Conservation (phyloP, 768 basidiomycete species). For the Russula emetica region DNA sequence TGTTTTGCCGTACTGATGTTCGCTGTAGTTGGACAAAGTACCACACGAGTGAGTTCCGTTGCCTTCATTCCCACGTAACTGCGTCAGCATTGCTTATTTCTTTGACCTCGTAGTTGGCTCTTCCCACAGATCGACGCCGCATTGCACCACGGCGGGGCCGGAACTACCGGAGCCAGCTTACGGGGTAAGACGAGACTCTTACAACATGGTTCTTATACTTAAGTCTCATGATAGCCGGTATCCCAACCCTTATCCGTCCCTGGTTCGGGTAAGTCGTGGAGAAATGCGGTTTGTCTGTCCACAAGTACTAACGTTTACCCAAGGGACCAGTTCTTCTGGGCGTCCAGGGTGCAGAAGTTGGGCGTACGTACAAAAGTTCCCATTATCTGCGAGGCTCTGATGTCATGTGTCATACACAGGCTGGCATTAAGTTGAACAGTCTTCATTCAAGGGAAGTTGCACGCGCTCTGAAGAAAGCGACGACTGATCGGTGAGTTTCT, state of each 20-base stretch:
- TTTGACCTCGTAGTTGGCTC: slow-evolving; percentile 41
- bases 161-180: slow-evolving; percentile 64
- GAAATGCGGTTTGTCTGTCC: no score
- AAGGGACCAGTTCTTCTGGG: slow-evolving; percentile 62
- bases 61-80: neutral
- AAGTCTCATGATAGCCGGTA: slow-evolving; percentile 39
- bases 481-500: slow-evolving; percentile 44
- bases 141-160: slow-evolving; percentile 66
- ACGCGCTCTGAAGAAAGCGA: slow-evolving; percentile 53
- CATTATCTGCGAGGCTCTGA: neutral
- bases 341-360: slow-evolving; percentile 54
- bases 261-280: slow-evolving; percentile 50
- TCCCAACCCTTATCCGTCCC: slow-evolving; percentile 65
- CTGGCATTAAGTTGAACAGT: slow-evolving; percentile 49
- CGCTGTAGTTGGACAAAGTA: slow-evolving; percentile 50
- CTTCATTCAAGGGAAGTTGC: slow-evolving; percentile 47
- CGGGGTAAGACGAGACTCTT: slow-evolving; percentile 33
- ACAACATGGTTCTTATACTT: neutral
- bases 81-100: slow-evolving; percentile 4
- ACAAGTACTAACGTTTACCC: slow-evolving; percentile 8
- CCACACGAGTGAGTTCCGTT: slow-evolving; percentile 49
- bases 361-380: slow-evolving; percentile 41
- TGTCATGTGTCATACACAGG: slow-evolving; percentile 32
- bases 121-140: slow-evolving; percentile 60
- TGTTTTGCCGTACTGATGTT: slow-evolving; percentile 23